phyloP scores from a whole-genome alignment of 148 eudicot species.

The Arctostaphylos glauca region DNA sequence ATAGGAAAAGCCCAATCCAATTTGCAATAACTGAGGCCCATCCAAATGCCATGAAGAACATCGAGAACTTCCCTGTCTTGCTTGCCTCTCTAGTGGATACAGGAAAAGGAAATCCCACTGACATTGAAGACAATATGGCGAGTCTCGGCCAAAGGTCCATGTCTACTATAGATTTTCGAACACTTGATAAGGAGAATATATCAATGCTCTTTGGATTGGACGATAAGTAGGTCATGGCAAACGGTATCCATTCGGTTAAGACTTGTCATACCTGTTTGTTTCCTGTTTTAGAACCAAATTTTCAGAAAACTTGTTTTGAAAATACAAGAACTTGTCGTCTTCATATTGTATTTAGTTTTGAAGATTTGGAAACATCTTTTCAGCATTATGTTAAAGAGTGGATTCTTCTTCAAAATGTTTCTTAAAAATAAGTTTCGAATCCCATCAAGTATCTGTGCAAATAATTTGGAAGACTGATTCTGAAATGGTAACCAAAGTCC shows the following conservation, averaged over 20 bases:
- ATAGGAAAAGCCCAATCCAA: constrained; percentile 14
- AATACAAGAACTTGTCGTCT: too few relatives aligned
- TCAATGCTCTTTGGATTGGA: constrained; percentile 40
- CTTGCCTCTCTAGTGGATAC: constrained; percentile 36
- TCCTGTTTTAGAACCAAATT: too few relatives aligned
- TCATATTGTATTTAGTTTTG: too few relatives aligned
- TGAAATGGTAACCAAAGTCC: too few relatives aligned
- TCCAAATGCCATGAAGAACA: neutral
- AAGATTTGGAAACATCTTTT: too few relatives aligned
- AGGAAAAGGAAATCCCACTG: constrained; percentile 20
- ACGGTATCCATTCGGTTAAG: neutral
- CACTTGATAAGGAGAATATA: constrained; percentile 34
- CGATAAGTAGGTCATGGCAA: constrained; percentile 12
- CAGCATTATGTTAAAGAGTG: too few relatives aligned
- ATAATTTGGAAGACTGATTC: too few relatives aligned
- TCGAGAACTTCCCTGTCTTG: constrained; percentile 43
- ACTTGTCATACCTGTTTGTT: neutral
- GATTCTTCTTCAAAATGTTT: too few relatives aligned
- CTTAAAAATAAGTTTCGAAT: too few relatives aligned
- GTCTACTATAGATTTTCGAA: constrained; percentile 34
- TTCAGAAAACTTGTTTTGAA: too few relatives aligned
- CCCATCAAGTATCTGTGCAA: too few relatives aligned
- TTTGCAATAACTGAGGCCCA: too few relatives aligned
- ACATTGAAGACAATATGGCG: constrained; percentile 21
- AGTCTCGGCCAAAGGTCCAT: constrained; percentile 30